Evolutionary conservation across 192 early-diverging fungal genomes (phyloP), one percentile per base, ranked within the genome.

Genomic region (Backusella macrospora): DNA sequence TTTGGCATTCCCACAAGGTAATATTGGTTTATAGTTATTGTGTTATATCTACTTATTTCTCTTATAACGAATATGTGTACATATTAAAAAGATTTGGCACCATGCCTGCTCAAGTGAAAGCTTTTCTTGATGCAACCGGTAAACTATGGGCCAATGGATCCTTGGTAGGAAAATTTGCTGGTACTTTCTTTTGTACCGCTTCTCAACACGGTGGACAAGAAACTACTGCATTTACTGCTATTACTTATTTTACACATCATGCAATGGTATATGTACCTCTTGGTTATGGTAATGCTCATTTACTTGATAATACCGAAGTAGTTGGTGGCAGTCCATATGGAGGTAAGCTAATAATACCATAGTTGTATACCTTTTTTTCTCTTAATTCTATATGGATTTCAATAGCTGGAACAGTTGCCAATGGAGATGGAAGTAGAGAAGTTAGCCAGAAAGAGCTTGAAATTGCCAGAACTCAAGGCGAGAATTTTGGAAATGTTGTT

Each of bases 131-230:
- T 59, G 63, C 71, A 1, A 78, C 75, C 5, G 75, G 78, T 59
- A 72, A 68, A 46, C 21, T 78, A 43, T 91, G 87, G 86, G 49
- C 55, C 6, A 77, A 59, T 1, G 84, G 84, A 21, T 88, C 91
- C 5, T 80, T 94, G 47, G 78, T 80, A 23, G 91, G 89, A 42
- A 95, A 94, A 84, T 85, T 86, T 48, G 92, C 83, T 7, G 93
- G 89, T 40, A 81, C 85, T 48, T 94, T 96, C 85, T 88, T 86
- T 48, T 90, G 91, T 46, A 93, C 91, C 13, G 88, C 80, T 6
- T 82, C 86, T 47, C 92, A 93, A 81, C 88, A 90, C 74, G 93
- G 93, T 69, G 94, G 94, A 29, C 92, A 94, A 81, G 94, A 95
- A 76, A 86, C 85, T 21, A 93, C 92, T 10, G 86, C 87, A 43